These are phyloP conservation scores for slime mould (Dictyostelium discoideum) DNA, from an alignment of 78 protist species.

Conservation along the genomic window dicty_2.7 NC_007088.5:6073001-6073500, in stretches of 20 bases:
- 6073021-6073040: not conserved
- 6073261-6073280: not conserved
- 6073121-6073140: not conserved
- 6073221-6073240: not conserved
- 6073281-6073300: not conserved
- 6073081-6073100: not conserved
- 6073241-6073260: not conserved
- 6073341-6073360: slow-evolving; percentile 21
- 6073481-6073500: not conserved
- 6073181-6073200: not conserved
- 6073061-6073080: not conserved
- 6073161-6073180: not conserved
- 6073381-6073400: not conserved
- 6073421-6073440: not conserved
- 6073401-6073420: not conserved
- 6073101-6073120: not conserved
- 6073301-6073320: not conserved
- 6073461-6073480: not conserved
- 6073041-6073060: not conserved
- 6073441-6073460: not conserved
- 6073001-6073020: not conserved
- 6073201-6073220: not conserved
- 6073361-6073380: not conserved
- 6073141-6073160: not conserved
- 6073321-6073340: not conserved